These are phyloP conservation scores for Hypomyces rosellus DNA, from an alignment of 2,329 filamentous ascomycete species.

Conservation along the genomic window DNA sequence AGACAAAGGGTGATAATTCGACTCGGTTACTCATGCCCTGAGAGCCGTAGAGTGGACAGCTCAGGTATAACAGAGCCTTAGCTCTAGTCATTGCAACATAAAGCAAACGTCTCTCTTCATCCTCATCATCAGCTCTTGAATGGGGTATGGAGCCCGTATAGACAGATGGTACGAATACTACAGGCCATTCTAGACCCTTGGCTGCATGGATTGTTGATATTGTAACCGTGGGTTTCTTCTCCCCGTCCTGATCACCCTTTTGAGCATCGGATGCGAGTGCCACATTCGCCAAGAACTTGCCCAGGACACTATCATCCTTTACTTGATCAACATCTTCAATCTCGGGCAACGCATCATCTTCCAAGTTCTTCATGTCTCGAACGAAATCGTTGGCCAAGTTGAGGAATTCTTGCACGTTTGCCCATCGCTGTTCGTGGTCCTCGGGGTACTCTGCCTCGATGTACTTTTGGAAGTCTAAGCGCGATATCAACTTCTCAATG, in stretches of 20 bases:
- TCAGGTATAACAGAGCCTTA: slow-evolving; percentile 78
- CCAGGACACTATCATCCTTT: slow-evolving; percentile 57
- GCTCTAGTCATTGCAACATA: slow-evolving; percentile 98
- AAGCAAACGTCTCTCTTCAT: slow-evolving; percentile 81
- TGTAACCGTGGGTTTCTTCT: slow-evolving; percentile 62
- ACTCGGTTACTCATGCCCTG: slow-evolving; percentile 51
- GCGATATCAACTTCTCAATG: slow-evolving; percentile 50
- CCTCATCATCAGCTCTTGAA: slow-evolving; percentile 72
- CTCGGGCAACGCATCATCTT: slow-evolving; percentile 54
- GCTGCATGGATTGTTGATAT: slow-evolving; percentile 95
- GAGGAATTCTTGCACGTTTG: slow-evolving; percentile 85
- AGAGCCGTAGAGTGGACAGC: slow-evolving; percentile 65
- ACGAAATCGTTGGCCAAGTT: slow-evolving; percentile 69
- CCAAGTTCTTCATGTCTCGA: slow-evolving; percentile 34
- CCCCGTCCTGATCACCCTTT: slow-evolving; percentile 51
- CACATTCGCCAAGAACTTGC: slow-evolving; percentile 83
- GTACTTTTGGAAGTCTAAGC: slow-evolving; percentile 67
- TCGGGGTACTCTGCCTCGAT: slow-evolving; percentile 65
- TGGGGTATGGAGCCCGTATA: slow-evolving; percentile 91
- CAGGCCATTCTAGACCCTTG: slow-evolving; percentile 93
- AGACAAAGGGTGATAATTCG: slow-evolving; percentile 67
- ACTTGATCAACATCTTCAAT: slow-evolving; percentile 67
- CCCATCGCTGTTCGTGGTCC: slow-evolving; percentile 73
- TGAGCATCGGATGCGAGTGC: slow-evolving; percentile 76
- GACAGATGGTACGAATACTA: slow-evolving; percentile 86